These are phyloP conservation scores for Leishmania martiniquensis DNA, from an alignment of 208 protist species.

Conservation along the genomic window DNA sequence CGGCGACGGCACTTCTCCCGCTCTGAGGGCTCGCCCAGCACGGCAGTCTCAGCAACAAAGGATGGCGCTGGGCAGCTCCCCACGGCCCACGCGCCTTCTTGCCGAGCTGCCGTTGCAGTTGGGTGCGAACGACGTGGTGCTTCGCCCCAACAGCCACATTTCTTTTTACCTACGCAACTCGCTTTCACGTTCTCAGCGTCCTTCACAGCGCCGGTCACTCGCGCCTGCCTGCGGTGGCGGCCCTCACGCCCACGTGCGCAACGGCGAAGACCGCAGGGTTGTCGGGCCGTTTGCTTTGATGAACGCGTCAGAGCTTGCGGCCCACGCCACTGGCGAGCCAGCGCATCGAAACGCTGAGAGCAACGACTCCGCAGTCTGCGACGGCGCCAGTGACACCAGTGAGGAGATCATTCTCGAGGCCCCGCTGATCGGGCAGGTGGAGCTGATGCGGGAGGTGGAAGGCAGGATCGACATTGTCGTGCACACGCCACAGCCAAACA, in stretches of 20 bases:
- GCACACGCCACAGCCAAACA: constrained; percentile 22
- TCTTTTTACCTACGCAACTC: constrained; percentile 9
- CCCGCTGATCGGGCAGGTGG: constrained; percentile 13
- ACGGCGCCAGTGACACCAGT: constrained; percentile 7
- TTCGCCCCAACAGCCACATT: constrained; percentile 11
- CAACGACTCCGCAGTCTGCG: background rate
- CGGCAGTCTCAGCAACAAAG: background rate
- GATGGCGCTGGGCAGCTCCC: background rate
- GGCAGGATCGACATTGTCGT: constrained; percentile 21
- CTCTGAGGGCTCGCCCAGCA: background rate
- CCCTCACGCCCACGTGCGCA: background rate
- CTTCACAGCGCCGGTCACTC: background rate
- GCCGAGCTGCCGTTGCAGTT: constrained; percentile 8
- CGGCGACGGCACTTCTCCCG: background rate
- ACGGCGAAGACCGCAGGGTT: background rate
- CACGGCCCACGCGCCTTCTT: background rate
- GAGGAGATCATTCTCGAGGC: constrained; percentile 21
- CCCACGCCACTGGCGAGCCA: background rate
- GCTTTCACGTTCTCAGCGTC: constrained; percentile 13
- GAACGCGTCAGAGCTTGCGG: constrained; percentile 1
- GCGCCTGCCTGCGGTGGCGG: background rate
- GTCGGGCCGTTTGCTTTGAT: background rate
- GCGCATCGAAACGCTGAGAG: background rate
- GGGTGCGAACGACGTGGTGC: background rate
- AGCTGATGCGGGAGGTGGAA: constrained; percentile 23